phyloP scores from a whole-genome alignment of 2,329 filamentous ascomycete genomes.

The Fusarium transvaalense region DNA sequence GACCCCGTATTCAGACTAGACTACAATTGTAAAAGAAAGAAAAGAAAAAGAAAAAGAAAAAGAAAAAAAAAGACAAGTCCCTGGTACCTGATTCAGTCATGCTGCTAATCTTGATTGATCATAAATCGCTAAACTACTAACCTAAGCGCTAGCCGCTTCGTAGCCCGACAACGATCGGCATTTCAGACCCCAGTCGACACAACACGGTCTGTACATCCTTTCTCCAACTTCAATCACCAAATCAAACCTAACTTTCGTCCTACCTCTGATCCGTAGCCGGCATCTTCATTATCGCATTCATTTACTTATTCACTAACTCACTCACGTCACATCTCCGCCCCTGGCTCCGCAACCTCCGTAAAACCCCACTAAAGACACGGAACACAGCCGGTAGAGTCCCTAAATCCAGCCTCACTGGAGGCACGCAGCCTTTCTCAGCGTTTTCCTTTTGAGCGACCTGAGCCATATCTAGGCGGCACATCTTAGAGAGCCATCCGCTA shows the following conservation, averaged over 20 bases:
- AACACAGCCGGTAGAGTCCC: conserved; percentile 17
- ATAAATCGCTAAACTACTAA: conserved; percentile 5
- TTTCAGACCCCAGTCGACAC: conserved; percentile 7
- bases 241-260: conserved; percentile 26
- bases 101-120: conserved; percentile 33
- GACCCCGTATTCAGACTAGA: neutral
- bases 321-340: conserved; percentile 5
- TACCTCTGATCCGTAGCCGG: neutral
- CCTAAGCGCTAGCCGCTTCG: conserved; percentile 28
- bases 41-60: no score
- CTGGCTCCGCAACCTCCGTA: conserved; percentile 18
- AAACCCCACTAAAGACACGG: conserved; percentile 24
- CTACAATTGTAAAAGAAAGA: neutral
- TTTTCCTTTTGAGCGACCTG: neutral
- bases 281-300: neutral
- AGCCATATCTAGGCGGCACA: neutral
- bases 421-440: neutral
- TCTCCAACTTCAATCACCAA: conserved; percentile 17
- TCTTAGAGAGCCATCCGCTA: neutral
- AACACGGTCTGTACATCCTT: conserved; percentile 23
- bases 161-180: conserved; percentile 22
- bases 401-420: conserved; percentile 10
- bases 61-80: neutral
- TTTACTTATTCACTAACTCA: neutral
- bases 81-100: neutral